Evolutionary conservation across 1,284 basidiomycete genomes (phyloP).

Genomic region (Ustilago crameri): DNA sequence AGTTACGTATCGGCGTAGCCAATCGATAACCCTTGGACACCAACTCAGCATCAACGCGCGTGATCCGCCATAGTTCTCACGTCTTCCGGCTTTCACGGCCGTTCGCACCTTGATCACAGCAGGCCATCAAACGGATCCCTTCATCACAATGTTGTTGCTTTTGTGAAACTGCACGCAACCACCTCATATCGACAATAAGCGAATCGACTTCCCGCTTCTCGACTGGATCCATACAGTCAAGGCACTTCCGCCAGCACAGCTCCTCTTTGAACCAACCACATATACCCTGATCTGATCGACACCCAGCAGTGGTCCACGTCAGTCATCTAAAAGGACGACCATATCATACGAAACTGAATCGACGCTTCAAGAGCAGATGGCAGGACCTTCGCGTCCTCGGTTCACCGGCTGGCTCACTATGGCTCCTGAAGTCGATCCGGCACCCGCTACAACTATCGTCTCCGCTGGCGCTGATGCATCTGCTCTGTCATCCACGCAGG

Average conservation of each 20-base stretch:
- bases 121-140: background rate
- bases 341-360: slow-evolving; percentile 25
- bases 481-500: slow-evolving; percentile 2
- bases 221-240: background rate
- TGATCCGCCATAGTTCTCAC: background rate
- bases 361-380: slow-evolving; percentile 40
- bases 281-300: too few relatives aligned
- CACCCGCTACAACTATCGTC: slow-evolving; percentile 8
- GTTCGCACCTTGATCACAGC: background rate
- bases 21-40: too few relatives aligned
- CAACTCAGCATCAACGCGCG: too few relatives aligned
- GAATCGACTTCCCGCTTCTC: background rate
- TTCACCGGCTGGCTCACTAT: slow-evolving; percentile 60
- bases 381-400: slow-evolving; percentile 36
- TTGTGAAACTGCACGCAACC: slow-evolving; percentile 1
- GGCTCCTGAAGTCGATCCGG: slow-evolving; percentile 49
- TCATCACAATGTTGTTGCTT: background rate
- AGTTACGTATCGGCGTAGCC: too few relatives aligned
- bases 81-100: background rate
- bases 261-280: background rate
- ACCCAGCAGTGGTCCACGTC: background rate
- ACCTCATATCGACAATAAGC: background rate
- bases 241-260: background rate
- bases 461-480: background rate
- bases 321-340: background rate